Evolutionary conservation across 2,329 filamentous ascomycete species (phyloP).

Genomic region (Paecilomyces formosus): DNA sequence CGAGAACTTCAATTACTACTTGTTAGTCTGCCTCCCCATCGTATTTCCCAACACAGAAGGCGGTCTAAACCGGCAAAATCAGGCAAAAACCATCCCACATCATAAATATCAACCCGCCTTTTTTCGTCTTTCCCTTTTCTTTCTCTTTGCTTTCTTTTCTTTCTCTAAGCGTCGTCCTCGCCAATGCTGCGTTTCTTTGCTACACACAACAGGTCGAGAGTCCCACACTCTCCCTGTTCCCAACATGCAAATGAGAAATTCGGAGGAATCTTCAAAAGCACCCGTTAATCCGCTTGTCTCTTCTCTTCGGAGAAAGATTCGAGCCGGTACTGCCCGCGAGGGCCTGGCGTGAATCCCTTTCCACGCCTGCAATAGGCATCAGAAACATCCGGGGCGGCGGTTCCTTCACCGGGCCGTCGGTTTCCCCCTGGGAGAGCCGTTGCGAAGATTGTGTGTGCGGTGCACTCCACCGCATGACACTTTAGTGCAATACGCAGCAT

Average conservation of each 20-base stretch:
- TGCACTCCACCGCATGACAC: constrained; percentile 49
- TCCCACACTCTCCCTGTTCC: constrained; percentile 17
- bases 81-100: constrained; percentile 2
- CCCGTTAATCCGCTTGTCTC: constrained; percentile 36
- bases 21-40: too few relatives aligned
- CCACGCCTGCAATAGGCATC: constrained; percentile 78
- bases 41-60: background rate
- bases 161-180: constrained; percentile 68
- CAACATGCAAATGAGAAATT: constrained; percentile 87
- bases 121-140: constrained; percentile 9
- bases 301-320: constrained; percentile 10
- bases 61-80: constrained; percentile 3
- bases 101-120: background rate
- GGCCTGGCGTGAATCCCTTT: constrained; percentile 65
- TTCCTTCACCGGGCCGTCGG: constrained; percentile 15
- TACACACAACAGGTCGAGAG: constrained; percentile 58
- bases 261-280: constrained; percentile 81
- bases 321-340: constrained; percentile 64
- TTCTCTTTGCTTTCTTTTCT: constrained; percentile 32
- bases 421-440: constrained; percentile 80
- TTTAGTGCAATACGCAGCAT: constrained; percentile 97
- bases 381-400: constrained; percentile 71
- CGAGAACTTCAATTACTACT: too few relatives aligned
- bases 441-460: constrained; percentile 81
- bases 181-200: constrained; percentile 96